Base-by-base conservation (phyloP, 345 rosid species). In the Euphorbia tirucalli region DNA sequence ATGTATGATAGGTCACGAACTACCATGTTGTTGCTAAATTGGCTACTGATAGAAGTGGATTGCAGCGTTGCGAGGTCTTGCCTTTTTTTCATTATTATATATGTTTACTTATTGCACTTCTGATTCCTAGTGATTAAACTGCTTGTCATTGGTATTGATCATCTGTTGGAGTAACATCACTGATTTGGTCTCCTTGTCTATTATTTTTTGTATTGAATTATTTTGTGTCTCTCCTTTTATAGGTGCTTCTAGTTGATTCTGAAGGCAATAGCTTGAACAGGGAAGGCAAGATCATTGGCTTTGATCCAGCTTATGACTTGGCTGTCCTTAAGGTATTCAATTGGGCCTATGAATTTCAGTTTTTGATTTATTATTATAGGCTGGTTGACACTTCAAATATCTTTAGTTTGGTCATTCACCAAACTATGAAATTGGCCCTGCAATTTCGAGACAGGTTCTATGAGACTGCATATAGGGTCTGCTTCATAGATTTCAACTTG, bases 31-130 rank as follows among this genome's bases (percentile, higher is more conserved):
- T 90, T 41, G 83, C 85, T 10, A 95, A 92, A 81, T 71, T 95
- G 84, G 93, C 88, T 52, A 87, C 95, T 1, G 97, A 92, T 78
- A 75, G 79, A 48, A 81, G 75, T 55, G 93, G 97, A 22, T 74
- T 86, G 60, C 90, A 89, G 75, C 87, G 91, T 78, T 90, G 96
- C 84, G 89, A 95, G 97, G 99, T 92, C 74, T 74, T 66, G 31
- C 43, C 71, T 59, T 52, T 71, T 61, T 49, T 31, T 3, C 46
- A 66, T 31, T 66, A 70, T 60, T 8, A 64, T n/a, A 22, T 57
- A 21, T 55, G 11, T 22, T 37, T 19, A 30, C 13, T 24, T 50
- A 15, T 41, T 19, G 18, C 44, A 28, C 11, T 65, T 69, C 31
- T 43, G n/a, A 16, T 41, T 43, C 39, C 31, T 14, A n/a, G 55